These are phyloP conservation scores for Mycosarcoma mackinlayi DNA, from an alignment of 1,284 basidiomycete genomes.

Conservation along the genomic window DNA sequence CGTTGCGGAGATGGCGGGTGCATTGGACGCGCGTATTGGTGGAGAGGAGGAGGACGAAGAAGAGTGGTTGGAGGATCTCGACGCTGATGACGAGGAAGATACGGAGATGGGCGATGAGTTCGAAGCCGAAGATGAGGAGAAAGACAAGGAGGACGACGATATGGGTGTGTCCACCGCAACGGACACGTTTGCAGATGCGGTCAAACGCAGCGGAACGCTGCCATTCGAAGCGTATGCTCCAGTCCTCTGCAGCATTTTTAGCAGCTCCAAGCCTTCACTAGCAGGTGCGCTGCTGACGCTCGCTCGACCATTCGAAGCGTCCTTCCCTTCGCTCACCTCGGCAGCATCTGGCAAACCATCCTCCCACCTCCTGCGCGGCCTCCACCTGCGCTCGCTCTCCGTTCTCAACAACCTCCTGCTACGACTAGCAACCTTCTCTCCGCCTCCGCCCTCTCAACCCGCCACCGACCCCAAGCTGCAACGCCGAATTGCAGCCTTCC, in stretches of 20 bases:
- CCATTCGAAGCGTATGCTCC: slow-evolving; percentile 38
- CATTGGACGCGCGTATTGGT: slow-evolving; percentile 23
- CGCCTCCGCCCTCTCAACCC: slow-evolving; percentile 62
- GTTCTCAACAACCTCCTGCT: slow-evolving; percentile 58
- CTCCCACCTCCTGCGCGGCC: slow-evolving; percentile 25
- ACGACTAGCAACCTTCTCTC: slow-evolving; percentile 45
- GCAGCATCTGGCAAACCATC: background rate
- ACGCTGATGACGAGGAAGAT: slow-evolving; percentile 27
- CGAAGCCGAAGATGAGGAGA: slow-evolving; percentile 9
- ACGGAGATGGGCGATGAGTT: slow-evolving; percentile 26
- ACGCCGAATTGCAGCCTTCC: slow-evolving; percentile 34
- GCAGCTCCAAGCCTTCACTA: slow-evolving; percentile 6
- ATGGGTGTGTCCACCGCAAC: slow-evolving; percentile 10
- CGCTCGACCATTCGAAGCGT: slow-evolving; percentile 42
- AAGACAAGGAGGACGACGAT: slow-evolving; percentile 27
- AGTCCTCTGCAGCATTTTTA: slow-evolving; percentile 11
- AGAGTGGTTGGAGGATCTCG: slow-evolving; percentile 36
- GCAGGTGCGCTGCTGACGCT: slow-evolving; percentile 30
- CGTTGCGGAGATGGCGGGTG: slow-evolving; percentile 55
- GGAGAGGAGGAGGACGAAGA: slow-evolving; percentile 19
- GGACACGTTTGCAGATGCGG: slow-evolving; percentile 45
- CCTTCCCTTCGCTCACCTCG: slow-evolving; percentile 38
- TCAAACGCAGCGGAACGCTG: slow-evolving; percentile 26
- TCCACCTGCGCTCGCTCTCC: slow-evolving; percentile 55
- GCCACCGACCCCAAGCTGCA: slow-evolving; percentile 37